These are phyloP conservation scores for Lachancea dasiensis DNA, from an alignment of 805 yeast species.

Conservation along the genomic window DNA sequence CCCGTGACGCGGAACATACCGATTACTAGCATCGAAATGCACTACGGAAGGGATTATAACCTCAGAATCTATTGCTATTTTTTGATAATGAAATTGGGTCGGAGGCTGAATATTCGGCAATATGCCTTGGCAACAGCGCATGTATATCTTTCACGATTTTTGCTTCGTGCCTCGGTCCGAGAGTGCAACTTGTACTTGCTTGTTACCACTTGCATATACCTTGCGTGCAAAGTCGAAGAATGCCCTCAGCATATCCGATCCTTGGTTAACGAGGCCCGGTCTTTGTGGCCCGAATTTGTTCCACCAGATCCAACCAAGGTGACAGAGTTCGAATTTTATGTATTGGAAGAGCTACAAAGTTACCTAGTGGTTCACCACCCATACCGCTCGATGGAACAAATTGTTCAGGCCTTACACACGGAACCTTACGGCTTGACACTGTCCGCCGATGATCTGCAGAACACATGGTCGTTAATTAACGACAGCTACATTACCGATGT, in stretches of 20 bases:
- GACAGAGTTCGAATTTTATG: constrained; percentile 92
- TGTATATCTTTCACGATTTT: constrained; percentile 71
- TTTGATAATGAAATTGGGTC: constrained; percentile 67
- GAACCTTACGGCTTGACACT: constrained; percentile 30
- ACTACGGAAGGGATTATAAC: constrained; percentile 46
- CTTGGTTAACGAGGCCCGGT: constrained; percentile 76
- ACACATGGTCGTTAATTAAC: constrained; percentile 83
- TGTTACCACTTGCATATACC: constrained; percentile 78
- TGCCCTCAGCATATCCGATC: constrained; percentile 90
- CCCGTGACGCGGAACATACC: constrained; percentile 37
- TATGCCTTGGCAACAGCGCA: constrained; percentile 86
- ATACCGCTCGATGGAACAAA: constrained; percentile 53
- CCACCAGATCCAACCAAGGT: constrained; percentile 87
- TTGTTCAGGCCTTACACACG: constrained; percentile 39
- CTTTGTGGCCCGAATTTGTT: constrained; percentile 90
- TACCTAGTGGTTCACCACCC: constrained; percentile 73
- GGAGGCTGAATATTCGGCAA: constrained; percentile 72
- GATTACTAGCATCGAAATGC: constrained; percentile 36
- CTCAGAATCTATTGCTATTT: constrained; percentile 76
- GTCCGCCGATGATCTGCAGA: constrained; percentile 66
- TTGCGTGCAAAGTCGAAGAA: constrained; percentile 93
- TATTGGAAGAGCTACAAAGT: constrained; percentile 80
- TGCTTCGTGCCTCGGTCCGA: constrained; percentile 62
- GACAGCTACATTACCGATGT: constrained; percentile 87
- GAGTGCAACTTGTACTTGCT: constrained; percentile 79